Conservation (phyloP, 352 stramenopile species). For the Globisporangium acanthophoron region DNA sequence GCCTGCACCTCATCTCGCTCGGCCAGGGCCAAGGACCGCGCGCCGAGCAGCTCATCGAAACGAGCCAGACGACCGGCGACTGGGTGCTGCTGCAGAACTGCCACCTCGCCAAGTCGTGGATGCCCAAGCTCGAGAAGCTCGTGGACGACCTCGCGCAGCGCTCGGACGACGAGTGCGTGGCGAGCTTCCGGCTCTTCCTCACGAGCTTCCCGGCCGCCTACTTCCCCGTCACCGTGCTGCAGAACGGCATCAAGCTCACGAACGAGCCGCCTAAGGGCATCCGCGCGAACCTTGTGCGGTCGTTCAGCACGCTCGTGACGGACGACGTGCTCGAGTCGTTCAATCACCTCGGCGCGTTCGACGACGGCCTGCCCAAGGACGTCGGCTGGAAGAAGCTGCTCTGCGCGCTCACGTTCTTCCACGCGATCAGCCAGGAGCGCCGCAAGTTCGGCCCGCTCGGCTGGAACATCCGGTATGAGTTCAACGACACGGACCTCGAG, state of each 20-base stretch:
- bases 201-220: slow-evolving; percentile 90
- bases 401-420: slow-evolving; percentile 90
- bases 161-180: slow-evolving; percentile 37
- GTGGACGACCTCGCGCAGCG: slow-evolving; percentile 79
- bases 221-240: slow-evolving; percentile 90
- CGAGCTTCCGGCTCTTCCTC: slow-evolving; percentile 89
- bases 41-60: slow-evolving; percentile 88
- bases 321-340: slow-evolving; percentile 67
- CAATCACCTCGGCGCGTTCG: slow-evolving; percentile 43
- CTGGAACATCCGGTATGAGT: slow-evolving; percentile 96
- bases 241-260: slow-evolving; percentile 92
- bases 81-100: slow-evolving; percentile 95
- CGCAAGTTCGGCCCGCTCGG: slow-evolving; percentile 92
- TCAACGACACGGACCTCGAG: slow-evolving; percentile 95
- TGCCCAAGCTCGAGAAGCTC: slow-evolving; percentile 90
- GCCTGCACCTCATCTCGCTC: slow-evolving; percentile 89
- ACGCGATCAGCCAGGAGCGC: slow-evolving; percentile 92
- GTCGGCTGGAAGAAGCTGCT: slow-evolving; percentile 89
- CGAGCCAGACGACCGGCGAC: slow-evolving; percentile 74
- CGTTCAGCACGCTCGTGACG: slow-evolving; percentile 84
- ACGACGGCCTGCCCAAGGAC: slow-evolving; percentile 54
- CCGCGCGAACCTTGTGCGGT: slow-evolving; percentile 84
- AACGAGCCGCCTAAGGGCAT: slow-evolving; percentile 92
- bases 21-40: slow-evolving; percentile 90
- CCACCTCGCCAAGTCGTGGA: slow-evolving; percentile 93